Base-by-base conservation (phyloP, 164 flowering plant species). In the Kingdonia uniflora region DNA sequence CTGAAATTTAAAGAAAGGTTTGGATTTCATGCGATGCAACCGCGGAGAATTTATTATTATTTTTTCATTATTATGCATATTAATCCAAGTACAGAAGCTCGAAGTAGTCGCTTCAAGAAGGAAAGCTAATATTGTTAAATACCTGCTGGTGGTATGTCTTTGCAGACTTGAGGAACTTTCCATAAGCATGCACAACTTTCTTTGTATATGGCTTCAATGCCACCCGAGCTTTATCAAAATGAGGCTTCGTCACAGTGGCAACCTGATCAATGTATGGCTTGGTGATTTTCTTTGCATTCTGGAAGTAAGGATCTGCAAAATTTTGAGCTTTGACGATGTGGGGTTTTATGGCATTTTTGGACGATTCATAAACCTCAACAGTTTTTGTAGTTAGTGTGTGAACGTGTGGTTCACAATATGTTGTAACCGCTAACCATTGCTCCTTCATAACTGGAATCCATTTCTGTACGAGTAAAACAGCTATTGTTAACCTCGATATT, bases 211-310 rank as follows among this genome's bases (percentile, higher is more conserved):
- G 99, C 65, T 79, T 82, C 67, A 81, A 54, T 19, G 64, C 77
- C 68, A 71, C 65, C 15, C 62, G 69, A 7, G 69, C 73, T 62
- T 77, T 86, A 15, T 84, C 87, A 51, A 86, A 80, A 74, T 85
- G 99, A 64, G 96, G 99, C 59, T 78, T 82, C 52, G 77, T 55
- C 6, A 58, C 62, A 46, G 71, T 65, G 38, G 79, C 82, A 68
- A 77, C 74, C 69, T 75, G 79, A 63, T 80, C 80, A 44, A 80
- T 62, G 46, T 88, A 83, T 50, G 97, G 97, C 76, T 77, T 86
- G 65, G 80, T 76, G 58, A 78, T 40, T 73, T 68, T 84, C 70
- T 79, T 86, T 21, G 72, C 80, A 61, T 81, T 85, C 99, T 29
- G 81, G 61, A 57, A 76, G 61, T 88, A 81, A 39, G 99, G 97